Evolutionary conservation across 345 rosid genomes (phyloP).

Genomic region (Euphorbia lathyris): DNA sequence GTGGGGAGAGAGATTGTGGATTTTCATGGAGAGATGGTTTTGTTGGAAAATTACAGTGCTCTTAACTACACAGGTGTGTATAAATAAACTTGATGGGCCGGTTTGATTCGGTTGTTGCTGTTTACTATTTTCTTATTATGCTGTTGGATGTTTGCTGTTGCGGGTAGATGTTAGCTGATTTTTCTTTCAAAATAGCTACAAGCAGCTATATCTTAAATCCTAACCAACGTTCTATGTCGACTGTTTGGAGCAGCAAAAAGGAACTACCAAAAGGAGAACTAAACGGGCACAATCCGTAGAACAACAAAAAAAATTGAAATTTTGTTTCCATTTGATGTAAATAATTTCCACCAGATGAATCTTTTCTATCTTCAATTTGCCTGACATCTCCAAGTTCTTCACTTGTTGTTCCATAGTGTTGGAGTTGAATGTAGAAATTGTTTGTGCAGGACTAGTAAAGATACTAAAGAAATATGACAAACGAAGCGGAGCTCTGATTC

Average conservation of each 20-base stretch:
- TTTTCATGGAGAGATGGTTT: slow-evolving; percentile 95
- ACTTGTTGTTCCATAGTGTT: not conserved
- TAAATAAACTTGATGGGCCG: not conserved
- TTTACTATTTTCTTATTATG: too few species aligned
- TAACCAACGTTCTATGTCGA: too few species aligned
- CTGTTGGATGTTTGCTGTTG: too few species aligned
- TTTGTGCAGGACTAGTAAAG: slow-evolving; percentile 71
- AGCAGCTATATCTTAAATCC: too few species aligned
- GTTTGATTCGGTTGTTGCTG: too few species aligned
- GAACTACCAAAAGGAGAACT: too few species aligned
- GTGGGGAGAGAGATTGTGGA: slow-evolving; percentile 84
- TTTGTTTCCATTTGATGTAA: not conserved
- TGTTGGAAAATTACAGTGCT: slow-evolving; percentile 92
- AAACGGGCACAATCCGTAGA: too few species aligned
- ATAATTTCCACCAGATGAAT: not conserved
- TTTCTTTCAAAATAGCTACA: too few species aligned
- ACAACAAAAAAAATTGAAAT: not conserved
- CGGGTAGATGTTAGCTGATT: too few species aligned
- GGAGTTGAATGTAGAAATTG: not conserved
- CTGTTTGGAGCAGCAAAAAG: too few species aligned
- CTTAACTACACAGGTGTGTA: slow-evolving; percentile 84
- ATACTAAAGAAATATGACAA: slow-evolving; percentile 96
- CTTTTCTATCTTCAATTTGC: not conserved
- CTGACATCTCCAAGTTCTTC: not conserved
- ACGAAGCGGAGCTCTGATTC: slow-evolving; percentile 84